A percentile compares a stretch with the other conserved stretches of the same genome.
Evolutionary conservation across 768 basidiomycete species (phyloP).

Genomic region (Saitozyma sp.): DNA sequence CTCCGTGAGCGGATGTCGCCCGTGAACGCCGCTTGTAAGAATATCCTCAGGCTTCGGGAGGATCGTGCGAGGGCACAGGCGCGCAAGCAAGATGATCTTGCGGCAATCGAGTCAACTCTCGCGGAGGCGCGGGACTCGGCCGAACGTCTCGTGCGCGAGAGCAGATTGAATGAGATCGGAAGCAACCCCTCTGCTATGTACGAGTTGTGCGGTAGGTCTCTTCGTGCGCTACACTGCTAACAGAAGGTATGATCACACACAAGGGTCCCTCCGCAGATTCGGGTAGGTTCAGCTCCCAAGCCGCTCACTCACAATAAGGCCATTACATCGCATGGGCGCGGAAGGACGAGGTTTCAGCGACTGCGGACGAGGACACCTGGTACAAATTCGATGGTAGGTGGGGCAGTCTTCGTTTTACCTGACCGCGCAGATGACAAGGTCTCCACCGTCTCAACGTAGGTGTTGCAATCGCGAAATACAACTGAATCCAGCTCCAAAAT

Average conservation of each 20-base stretch:
- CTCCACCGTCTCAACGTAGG: slow-evolving; percentile 63
- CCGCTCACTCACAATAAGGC: slow-evolving; percentile 26
- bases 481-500: slow-evolving; percentile 72
- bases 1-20: slow-evolving; percentile 71
- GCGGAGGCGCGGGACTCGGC: too few species aligned
- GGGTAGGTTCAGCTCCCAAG: slow-evolving; percentile 55
- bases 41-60: slow-evolving; percentile 75
- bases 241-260: slow-evolving; percentile 74
- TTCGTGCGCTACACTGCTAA: slow-evolving; percentile 9
- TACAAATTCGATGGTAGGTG: slow-evolving; percentile 80
- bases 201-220: slow-evolving; percentile 77
- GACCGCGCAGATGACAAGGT: slow-evolving; percentile 68
- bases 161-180: slow-evolving; percentile 65
- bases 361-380: slow-evolving; percentile 67
- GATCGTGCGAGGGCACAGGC: slow-evolving; percentile 73
- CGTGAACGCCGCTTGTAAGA: slow-evolving; percentile 69
- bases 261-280: slow-evolving; percentile 94
- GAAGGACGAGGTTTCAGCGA: slow-evolving; percentile 63
- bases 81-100: not conserved
- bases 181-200: slow-evolving; percentile 79
- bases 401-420: not conserved
- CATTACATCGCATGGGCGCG: slow-evolving; percentile 94
- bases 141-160: not conserved
- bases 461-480: not conserved
- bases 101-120: slow-evolving; percentile 61